Base-by-base conservation (phyloP, 73 alveolate species). In the Blepharisma japonicum region DNA sequence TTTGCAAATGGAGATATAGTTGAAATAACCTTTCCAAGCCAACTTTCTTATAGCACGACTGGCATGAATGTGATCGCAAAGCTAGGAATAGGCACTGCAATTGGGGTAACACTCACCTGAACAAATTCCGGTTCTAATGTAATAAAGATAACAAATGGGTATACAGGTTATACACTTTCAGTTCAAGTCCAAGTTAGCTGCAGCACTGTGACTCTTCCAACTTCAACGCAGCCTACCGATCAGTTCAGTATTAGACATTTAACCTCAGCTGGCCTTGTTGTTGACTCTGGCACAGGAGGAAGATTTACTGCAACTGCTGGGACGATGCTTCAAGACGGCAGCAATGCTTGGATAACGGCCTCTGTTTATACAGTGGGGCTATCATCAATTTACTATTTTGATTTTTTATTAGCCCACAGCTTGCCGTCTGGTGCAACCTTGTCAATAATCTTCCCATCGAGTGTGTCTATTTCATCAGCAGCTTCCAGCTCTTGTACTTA, bases 391-490 rank as follows among this genome's bases (percentile, higher is more conserved):
- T 81, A 21, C 50, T 27, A 71, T 39, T 9, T 81, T 8, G 80
- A 79, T 18, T 11, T 81, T 21, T 11, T 71, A 25, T 70, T 80
- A 9, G 51, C 55, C 9, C 77, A 81, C 49, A 38, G 83, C 14
- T 23, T 81, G 6, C 83, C 83, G 20, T 71, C 79, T 6, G 53
- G 50, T 1, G 79, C 88, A 25, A 39, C 66, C 6, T 38, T 81
- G 6, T 32, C 49, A 25, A 55, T 81, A 0, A 53, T 54, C 11
- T 81, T 81, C 68, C 88, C 88, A 2, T 72, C 82, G 0, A n/a
- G 50, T 23, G 66, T 81, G n/a, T 45, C 88, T 8, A 61, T 72
- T 6, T 45, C 84, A 11, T 83, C 51, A 49, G 38, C 61, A 76
- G 32, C 84, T 45, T 6, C 84, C 38, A 53, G 82, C 50, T 71